Conservation (phyloP, 164 flowering plant species). For the Nymphaea thermarum region DNA sequence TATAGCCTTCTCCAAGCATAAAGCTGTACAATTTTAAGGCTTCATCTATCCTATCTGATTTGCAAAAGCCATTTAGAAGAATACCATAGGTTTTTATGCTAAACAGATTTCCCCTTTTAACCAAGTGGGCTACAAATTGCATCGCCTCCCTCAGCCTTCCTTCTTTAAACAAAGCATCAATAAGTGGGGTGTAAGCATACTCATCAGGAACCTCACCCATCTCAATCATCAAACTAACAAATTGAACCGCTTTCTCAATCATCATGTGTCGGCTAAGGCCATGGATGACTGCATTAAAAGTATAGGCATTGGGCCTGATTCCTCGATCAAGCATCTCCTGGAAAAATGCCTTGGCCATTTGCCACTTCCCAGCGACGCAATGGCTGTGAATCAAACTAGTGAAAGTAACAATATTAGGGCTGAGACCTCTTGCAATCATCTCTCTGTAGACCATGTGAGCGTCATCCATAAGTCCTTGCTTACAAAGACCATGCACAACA, state of each 20-base stretch:
- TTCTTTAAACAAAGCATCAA: conserved; percentile 32
- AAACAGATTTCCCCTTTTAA: conserved; percentile 23
- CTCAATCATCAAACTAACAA: conserved; percentile 19
- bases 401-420: conserved; percentile 29
- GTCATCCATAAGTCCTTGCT: background rate
- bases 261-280: conserved; percentile 27
- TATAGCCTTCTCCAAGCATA: conserved; percentile 16
- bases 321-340: conserved; percentile 28
- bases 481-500: conserved; percentile 14
- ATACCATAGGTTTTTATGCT: conserved; percentile 31
- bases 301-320: conserved; percentile 21
- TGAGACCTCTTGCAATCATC: conserved; percentile 15
- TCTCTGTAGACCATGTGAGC: too few species aligned
- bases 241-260: conserved; percentile 23
- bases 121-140: conserved; percentile 25
- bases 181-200: conserved; percentile 18
- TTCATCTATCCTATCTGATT: conserved; percentile 1
- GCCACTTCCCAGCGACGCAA: conserved; percentile 16
- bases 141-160: conserved; percentile 33
- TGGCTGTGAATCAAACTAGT: conserved; percentile 36
- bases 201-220: conserved; percentile 27
- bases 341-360: conserved; percentile 32
- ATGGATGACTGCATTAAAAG: conserved; percentile 33
- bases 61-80: conserved; percentile 23
- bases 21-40: too few species aligned